phyloP scores from a whole-genome alignment of 805 yeast genomes.

The Alloascoidea hylecoeti region DNA sequence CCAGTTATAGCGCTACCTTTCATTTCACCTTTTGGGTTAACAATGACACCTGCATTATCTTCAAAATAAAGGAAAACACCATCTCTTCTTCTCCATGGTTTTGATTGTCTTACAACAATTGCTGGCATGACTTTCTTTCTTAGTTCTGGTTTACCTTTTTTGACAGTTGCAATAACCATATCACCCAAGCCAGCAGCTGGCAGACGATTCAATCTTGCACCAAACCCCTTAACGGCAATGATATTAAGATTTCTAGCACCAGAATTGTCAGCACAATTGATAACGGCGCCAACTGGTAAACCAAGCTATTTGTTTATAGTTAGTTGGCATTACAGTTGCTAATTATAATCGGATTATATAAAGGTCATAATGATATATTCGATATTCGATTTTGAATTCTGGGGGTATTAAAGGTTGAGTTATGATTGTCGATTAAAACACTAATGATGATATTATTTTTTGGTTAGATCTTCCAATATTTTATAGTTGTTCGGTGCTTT shows the following conservation, averaged over 20 bases:
- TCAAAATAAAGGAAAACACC: slow-evolving; percentile 99
- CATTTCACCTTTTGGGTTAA: slow-evolving; percentile 99
- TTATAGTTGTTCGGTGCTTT: slow-evolving; percentile 1
- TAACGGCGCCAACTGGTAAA: slow-evolving; percentile 98
- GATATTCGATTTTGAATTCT: not conserved
- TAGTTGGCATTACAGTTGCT: slow-evolving; percentile 5
- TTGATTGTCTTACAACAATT: slow-evolving; percentile 96
- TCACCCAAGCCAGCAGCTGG: slow-evolving; percentile 99
- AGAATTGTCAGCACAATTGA: slow-evolving; percentile 99
- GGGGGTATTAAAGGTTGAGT: slow-evolving; percentile 7
- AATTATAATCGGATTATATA: slow-evolving; percentile 2
- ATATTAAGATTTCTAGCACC: slow-evolving; percentile 99
- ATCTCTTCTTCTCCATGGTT: slow-evolving; percentile 99
- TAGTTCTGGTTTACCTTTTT: slow-evolving; percentile 99
- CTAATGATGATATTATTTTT: not conserved
- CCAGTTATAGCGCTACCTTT: slow-evolving; percentile 99
- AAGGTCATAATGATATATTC: not conserved
- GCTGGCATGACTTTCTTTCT: slow-evolving; percentile 99
- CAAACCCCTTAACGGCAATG: slow-evolving; percentile 97
- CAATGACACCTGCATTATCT: slow-evolving; percentile 99
- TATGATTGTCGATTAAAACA: not conserved
- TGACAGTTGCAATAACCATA: slow-evolving; percentile 98
- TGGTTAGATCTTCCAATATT: not conserved
- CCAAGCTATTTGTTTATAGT: slow-evolving; percentile 52
- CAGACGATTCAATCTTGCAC: slow-evolving; percentile 99